Conservation (phyloP, 1,139 yeast species). For the Insectozyma bohioensis region DNA sequence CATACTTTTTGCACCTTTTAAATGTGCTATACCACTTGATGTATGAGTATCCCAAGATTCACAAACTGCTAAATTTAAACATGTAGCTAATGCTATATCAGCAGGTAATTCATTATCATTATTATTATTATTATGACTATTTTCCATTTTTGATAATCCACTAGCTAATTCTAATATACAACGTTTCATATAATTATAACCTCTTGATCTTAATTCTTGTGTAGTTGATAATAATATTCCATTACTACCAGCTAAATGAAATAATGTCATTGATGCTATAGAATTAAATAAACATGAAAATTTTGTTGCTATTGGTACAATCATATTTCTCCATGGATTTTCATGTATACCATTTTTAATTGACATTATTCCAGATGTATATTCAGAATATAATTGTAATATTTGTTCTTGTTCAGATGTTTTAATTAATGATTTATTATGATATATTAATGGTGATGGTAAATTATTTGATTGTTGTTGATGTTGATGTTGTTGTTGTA, state of each 20-base stretch:
- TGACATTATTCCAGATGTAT: constrained; percentile 63
- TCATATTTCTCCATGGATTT: constrained; percentile 65
- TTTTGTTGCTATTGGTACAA: constrained; percentile 54
- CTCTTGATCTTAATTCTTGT: constrained; percentile 44
- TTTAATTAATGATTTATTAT: constrained; percentile 5
- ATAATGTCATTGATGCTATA: constrained; percentile 63
- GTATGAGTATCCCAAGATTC: constrained; percentile 71
- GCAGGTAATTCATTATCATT: constrained; percentile 44
- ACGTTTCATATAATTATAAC: constrained; percentile 57
- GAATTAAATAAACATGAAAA: constrained; percentile 61
- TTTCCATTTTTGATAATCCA: constrained; percentile 42
- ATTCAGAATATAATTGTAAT: constrained; percentile 35
- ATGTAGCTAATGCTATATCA: constrained; percentile 66
- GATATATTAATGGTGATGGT: constrained; percentile 1
- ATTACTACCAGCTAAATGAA: constrained; percentile 52
- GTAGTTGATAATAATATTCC: constrained; percentile 35
- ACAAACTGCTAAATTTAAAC: constrained; percentile 60
- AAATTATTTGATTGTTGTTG: too few relatives aligned
- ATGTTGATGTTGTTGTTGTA: constrained; percentile 1
- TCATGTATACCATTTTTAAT: constrained; percentile 63
- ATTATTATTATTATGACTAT: constrained; percentile 1
- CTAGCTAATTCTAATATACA: constrained; percentile 59
- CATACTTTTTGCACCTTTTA: constrained; percentile 65
- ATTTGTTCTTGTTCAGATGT: constrained; percentile 35
- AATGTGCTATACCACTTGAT: constrained; percentile 65